Evolutionary conservation across 108 stramenopile species (phyloP).

Genomic region (Pseudonitzschia multiseries): DNA sequence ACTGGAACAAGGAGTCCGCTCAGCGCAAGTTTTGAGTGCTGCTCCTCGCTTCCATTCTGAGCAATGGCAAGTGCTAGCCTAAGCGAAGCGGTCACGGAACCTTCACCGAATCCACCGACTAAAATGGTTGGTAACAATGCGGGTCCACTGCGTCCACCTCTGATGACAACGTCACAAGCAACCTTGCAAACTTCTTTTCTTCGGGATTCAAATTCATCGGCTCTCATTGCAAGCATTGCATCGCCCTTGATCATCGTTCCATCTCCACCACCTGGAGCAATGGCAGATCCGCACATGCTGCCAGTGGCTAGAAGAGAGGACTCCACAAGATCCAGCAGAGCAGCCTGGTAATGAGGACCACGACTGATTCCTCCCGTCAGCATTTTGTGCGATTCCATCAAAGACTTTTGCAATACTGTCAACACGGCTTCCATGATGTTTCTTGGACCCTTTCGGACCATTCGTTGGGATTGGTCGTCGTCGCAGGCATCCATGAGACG

Average conservation of each 20-base stretch:
- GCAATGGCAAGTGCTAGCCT: conserved; percentile 67
- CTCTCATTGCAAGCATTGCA: conserved; percentile 28
- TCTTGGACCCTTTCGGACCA: conserved; percentile 27
- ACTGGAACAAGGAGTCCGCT: conserved; percentile 76
- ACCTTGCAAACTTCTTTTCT: conserved; percentile 62
- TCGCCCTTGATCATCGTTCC: conserved; percentile 38
- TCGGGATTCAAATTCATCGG: conserved; percentile 49
- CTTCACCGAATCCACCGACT: conserved; percentile 76
- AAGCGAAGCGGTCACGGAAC: conserved; percentile 51
- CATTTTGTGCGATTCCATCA: conserved; percentile 27
- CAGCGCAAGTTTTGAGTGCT: conserved; percentile 60
- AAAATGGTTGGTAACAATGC: conserved; percentile 64
- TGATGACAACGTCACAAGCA: conserved; percentile 56
- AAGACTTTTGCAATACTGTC: conserved; percentile 37
- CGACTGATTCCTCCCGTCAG: conserved; percentile 33
- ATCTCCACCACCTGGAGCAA: conserved; percentile 45
- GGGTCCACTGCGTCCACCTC: conserved; percentile 38
- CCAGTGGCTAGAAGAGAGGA: conserved; percentile 71
- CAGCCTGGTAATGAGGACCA: conserved; percentile 46
- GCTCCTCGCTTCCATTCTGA: conserved; percentile 55
- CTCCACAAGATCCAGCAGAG: conserved; percentile 67
- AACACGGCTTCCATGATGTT: conserved; percentile 54
- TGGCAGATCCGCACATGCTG: conserved; percentile 73
- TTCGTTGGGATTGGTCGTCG: conserved; percentile 44
- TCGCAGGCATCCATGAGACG: conserved; percentile 73